These are phyloP conservation scores for Berberis thunbergii DNA, from an alignment of 164 flowering plant species.

Conservation along the genomic window DNA sequence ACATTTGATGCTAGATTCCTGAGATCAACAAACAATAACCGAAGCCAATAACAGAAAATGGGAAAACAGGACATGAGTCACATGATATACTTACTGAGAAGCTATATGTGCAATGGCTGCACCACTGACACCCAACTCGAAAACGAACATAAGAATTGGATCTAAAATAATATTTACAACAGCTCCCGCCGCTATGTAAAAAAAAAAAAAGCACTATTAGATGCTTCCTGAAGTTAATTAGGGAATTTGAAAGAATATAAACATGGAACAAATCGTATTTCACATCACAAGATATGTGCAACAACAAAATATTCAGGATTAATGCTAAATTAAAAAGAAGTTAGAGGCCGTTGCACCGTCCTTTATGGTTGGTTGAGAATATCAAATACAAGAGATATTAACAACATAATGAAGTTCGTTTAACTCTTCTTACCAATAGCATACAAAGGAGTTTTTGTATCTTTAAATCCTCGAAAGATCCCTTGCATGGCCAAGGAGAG, in stretches of 20 bases:
- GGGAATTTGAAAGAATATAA: not conserved
- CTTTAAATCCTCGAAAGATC: constrained; percentile 53
- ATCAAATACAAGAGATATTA: not conserved
- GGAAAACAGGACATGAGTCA: not conserved
- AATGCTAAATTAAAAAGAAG: too few relatives aligned
- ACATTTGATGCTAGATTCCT: not conserved
- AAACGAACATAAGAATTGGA: constrained; percentile 66
- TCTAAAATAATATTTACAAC: constrained; percentile 66
- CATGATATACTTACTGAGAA: constrained; percentile 67
- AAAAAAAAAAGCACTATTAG: not conserved
- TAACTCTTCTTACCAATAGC: constrained; percentile 34
- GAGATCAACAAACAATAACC: not conserved
- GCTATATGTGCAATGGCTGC: constrained; percentile 97
- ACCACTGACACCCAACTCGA: constrained; percentile 65
- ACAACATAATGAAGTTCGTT: not conserved
- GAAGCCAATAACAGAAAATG: not conserved
- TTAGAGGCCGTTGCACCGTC: too few relatives aligned
- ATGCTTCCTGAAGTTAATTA: not conserved
- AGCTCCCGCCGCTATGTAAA: constrained; percentile 63
- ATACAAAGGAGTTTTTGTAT: constrained; percentile 53
- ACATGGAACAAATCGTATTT: too few relatives aligned
- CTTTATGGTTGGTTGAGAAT: too few relatives aligned
- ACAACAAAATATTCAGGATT: too few relatives aligned
- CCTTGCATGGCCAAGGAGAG: constrained; percentile 65
- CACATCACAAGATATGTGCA: too few relatives aligned